Conservation (phyloP, 805 yeast species). For the Zygosaccharomyces gambellarensis region DNA sequence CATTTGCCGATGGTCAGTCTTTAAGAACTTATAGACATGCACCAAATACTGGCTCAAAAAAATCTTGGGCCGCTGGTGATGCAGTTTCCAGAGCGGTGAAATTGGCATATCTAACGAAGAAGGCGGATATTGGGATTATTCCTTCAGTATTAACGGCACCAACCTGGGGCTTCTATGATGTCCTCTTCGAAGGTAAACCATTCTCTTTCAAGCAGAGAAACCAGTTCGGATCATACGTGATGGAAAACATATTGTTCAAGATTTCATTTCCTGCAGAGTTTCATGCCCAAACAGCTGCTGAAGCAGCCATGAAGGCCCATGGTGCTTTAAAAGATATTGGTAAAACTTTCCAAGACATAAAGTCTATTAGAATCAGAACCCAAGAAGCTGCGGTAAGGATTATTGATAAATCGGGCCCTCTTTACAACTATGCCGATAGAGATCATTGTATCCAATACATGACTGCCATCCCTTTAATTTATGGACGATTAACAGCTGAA, state of each 20-base stretch:
- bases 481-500: conserved; percentile 54
- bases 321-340: conserved; percentile 37
- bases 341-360: conserved; percentile 46
- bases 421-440: conserved; percentile 59
- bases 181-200: conserved; percentile 48
- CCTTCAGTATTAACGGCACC: conserved; percentile 54
- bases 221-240: conserved; percentile 50
- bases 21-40: conserved; percentile 60
- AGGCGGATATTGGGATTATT: conserved; percentile 49
- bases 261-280: conserved; percentile 63
- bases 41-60: conserved; percentile 58
- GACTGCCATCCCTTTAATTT: conserved; percentile 53
- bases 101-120: conserved; percentile 47
- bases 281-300: conserved; percentile 63
- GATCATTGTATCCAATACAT: conserved; percentile 63
- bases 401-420: conserved; percentile 55
- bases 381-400: conserved; percentile 60
- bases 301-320: conserved; percentile 48
- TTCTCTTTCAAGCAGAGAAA: conserved; percentile 47
- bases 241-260: conserved; percentile 59
- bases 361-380: conserved; percentile 46
- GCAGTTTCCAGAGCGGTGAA: conserved; percentile 57
- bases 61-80: conserved; percentile 67
- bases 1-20: conserved; percentile 57
- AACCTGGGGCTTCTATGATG: conserved; percentile 63